Conservation (phyloP, 306 rosid species). For the Medicago arabica region DNA sequence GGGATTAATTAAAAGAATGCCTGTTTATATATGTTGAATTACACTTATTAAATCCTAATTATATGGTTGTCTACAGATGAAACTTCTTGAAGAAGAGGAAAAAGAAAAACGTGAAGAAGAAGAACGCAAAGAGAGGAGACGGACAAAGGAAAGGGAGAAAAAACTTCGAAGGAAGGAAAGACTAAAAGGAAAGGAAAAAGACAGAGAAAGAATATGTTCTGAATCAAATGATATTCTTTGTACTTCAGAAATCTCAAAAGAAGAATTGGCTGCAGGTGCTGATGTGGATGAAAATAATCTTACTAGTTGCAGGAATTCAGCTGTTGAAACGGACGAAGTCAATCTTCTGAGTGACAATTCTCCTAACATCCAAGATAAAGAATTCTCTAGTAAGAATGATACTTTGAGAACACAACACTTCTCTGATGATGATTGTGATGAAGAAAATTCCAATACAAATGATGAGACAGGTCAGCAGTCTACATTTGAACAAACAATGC, state of each 20-base stretch:
- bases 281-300: conserved; percentile 66
- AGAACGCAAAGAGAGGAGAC: conserved; percentile 95
- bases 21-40: conserved; percentile 33
- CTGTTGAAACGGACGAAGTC: conserved; percentile 60
- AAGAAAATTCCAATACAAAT: conserved; percentile 53
- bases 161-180: conserved; percentile 95
- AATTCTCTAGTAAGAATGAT: conserved; percentile 51
- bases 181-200: conserved; percentile 90
- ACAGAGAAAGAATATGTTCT: conserved; percentile 59
- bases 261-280: conserved; percentile 59
- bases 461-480: conserved; percentile 62
- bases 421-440: conserved; percentile 61
- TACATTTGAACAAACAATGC: conserved; percentile 63
- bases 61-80: conserved; percentile 62
- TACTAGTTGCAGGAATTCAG: conserved; percentile 53
- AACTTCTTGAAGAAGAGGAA: conserved; percentile 99
- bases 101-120: conserved; percentile 98
- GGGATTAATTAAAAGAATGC: conserved; percentile 8
- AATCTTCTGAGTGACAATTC: conserved; percentile 62
- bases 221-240: conserved; percentile 54
- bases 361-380: conserved; percentile 58
- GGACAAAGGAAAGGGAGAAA: conserved; percentile 92
- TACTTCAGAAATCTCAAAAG: conserved; percentile 64
- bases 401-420: conserved; percentile 53
- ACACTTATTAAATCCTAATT: conserved; percentile 42